phyloP scores from a whole-genome alignment of 2,329 filamentous ascomycete species.

The Acephala macrosclerotiorum region DNA sequence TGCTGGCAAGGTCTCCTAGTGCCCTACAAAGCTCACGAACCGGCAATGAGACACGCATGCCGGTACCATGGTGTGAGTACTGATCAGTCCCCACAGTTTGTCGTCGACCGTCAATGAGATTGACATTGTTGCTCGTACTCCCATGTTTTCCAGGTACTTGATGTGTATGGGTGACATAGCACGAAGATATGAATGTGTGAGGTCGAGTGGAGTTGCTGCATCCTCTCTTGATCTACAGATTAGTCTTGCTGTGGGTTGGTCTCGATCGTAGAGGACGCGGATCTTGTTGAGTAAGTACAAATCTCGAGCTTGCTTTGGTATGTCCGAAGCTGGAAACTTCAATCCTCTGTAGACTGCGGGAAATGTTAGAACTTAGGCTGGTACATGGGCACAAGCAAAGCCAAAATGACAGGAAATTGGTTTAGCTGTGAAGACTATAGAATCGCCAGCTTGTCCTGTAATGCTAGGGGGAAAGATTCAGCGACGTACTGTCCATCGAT shows the following conservation, averaged over 20 bases:
- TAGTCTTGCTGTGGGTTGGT: constrained; percentile 77
- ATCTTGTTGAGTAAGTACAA: constrained; percentile 90
- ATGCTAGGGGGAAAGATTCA: not conserved
- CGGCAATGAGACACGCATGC: constrained; percentile 89
- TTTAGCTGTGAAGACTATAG: not conserved
- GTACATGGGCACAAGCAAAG: not conserved
- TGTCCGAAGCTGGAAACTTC: constrained; percentile 84
- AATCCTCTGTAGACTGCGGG: constrained; percentile 22
- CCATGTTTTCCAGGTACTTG: constrained; percentile 87
- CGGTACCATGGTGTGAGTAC: constrained; percentile 79
- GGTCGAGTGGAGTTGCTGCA: constrained; percentile 75
- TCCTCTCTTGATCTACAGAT: constrained; percentile 79
- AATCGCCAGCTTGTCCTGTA: not conserved
- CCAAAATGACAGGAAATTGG: not conserved
- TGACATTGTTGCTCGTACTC: constrained; percentile 88
- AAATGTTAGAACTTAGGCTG: not conserved
- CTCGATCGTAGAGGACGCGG: constrained; percentile 82
- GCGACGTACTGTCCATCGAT: constrained; percentile 23
- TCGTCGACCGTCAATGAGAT: constrained; percentile 86
- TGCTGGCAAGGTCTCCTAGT: constrained; percentile 54
- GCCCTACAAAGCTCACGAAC: constrained; percentile 89
- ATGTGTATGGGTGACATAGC: constrained; percentile 90
- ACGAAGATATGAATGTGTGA: constrained; percentile 83
- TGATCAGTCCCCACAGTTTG: constrained; percentile 86
- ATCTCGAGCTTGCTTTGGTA: constrained; percentile 81